Conservation (phyloP, 257 asterid genomes). For the Solanum peruvianum region DNA sequence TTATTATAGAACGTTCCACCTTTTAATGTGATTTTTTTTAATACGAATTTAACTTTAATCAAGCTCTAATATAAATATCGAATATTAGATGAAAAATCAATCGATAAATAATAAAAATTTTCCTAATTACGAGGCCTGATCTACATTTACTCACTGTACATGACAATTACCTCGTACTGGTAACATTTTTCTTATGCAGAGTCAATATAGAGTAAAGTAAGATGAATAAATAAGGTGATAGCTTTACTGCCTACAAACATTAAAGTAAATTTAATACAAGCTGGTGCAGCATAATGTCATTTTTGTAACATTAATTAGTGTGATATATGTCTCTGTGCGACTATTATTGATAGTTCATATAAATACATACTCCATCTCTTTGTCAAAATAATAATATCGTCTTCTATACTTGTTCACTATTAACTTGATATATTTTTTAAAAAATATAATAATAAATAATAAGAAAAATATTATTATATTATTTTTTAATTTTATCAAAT, state of each 20-base stretch:
- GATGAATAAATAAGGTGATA: background rate
- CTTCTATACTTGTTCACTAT: fast-evolving
- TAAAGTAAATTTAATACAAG: background rate
- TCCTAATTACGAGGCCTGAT: background rate
- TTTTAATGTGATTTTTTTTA: no score
- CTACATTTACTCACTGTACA: background rate
- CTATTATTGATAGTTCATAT: background rate
- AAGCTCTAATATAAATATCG: no score
- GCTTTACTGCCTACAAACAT: background rate
- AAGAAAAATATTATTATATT: no score
- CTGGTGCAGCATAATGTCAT: background rate
- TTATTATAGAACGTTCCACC: no score
- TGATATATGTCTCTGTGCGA: no score
- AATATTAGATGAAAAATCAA: no score
- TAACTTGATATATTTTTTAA: no score
- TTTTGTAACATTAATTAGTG: background rate
- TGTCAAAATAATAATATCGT: background rate
- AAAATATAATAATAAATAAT: no score
- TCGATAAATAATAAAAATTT: background rate
- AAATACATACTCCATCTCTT: background rate
- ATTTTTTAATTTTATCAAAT: no score
- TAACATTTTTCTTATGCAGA: background rate
- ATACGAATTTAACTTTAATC: no score
- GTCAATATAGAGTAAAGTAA: background rate
- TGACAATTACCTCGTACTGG: background rate